phyloP scores from a whole-genome alignment of 2,329 filamentous ascomycete species.

The Fusarium austroafricanum region DNA sequence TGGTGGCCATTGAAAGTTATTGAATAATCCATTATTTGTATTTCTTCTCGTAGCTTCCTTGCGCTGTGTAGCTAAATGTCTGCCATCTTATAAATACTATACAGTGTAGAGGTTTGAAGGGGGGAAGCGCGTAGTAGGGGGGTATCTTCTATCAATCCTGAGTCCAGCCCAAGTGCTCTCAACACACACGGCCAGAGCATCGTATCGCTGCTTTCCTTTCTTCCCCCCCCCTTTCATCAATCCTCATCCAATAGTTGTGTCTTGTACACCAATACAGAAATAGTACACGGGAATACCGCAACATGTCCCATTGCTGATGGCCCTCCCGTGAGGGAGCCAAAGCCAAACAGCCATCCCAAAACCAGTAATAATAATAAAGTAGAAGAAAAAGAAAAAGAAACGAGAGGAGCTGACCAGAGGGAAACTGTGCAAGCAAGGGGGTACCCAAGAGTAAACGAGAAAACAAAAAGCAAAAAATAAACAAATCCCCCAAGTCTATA shows the following conservation, averaged over 20 bases:
- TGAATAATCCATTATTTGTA: conserved; percentile 30
- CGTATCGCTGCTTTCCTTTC: conserved; percentile 28
- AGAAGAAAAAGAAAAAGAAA: conserved; percentile 26
- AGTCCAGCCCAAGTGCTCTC: conserved; percentile 49
- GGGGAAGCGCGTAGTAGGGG: conserved; percentile 41
- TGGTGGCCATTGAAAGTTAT: not conserved
- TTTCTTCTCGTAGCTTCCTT: conserved; percentile 30
- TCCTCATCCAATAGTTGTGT: conserved; percentile 40
- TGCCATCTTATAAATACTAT: conserved; percentile 44
- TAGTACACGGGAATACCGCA: conserved; percentile 39
- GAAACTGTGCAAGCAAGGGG: conserved; percentile 34
- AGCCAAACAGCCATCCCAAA: conserved; percentile 23
- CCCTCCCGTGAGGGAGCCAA: conserved; percentile 38
- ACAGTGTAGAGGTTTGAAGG: conserved; percentile 45
- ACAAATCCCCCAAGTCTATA: conserved; percentile 46
- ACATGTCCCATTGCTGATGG: conserved; percentile 34
- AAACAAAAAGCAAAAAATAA: conserved; percentile 23
- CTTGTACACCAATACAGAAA: conserved; percentile 46
- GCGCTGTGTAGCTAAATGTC: conserved; percentile 45
- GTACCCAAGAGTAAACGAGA: conserved; percentile 20
- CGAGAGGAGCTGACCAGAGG: conserved; percentile 30
- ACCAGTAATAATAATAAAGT: conserved; percentile 22
- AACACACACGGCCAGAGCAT: conserved; percentile 38
- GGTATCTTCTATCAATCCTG: conserved; percentile 51
- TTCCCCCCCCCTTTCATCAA: conserved; percentile 33